phyloP scores from a whole-genome alignment of 495 filamentous ascomycete species.

The Patellaria atrata region DNA sequence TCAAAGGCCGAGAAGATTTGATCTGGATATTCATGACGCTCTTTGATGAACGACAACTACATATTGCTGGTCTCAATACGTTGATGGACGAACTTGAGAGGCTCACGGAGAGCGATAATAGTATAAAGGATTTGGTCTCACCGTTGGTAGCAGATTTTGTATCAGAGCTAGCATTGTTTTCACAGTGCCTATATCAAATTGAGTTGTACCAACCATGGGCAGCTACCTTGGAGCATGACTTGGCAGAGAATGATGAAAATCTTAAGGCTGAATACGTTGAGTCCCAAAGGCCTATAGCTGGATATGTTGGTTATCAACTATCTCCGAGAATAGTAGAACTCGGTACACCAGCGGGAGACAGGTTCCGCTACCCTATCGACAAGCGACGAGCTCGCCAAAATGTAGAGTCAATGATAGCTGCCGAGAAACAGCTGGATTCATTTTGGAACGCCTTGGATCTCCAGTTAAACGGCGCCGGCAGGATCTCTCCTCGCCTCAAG shows the following conservation, averaged over 20 bases:
- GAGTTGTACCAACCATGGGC: constrained; percentile 36
- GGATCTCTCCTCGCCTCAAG: neutral
- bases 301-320: too few relatives aligned
- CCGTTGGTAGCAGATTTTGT: constrained; percentile 23
- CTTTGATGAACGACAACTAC: constrained; percentile 19
- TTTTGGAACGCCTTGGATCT: constrained; percentile 32
- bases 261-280: constrained; percentile 22
- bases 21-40: constrained; percentile 26
- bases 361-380: constrained; percentile 36
- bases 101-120: constrained; percentile 26
- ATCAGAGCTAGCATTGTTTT: constrained; percentile 32
- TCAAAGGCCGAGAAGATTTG: constrained; percentile 16
- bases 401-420: constrained; percentile 28
- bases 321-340: constrained; percentile 11
- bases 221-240: constrained; percentile 22
- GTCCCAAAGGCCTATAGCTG: constrained; percentile 4
- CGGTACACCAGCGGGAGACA: constrained; percentile 21
- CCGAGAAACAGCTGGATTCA: constrained; percentile 34
- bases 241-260: constrained; percentile 13
- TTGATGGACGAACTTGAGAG: constrained; percentile 36
- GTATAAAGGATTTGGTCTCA: constrained; percentile 29
- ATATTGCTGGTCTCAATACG: constrained; percentile 20
- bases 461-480: neutral
- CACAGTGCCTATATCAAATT: constrained; percentile 30
- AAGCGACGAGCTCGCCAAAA: constrained; percentile 34